Evolutionary conservation across 495 filamentous ascomycete genomes (phyloP).

Genomic region (Hyphodiscus hymeniophilus): DNA sequence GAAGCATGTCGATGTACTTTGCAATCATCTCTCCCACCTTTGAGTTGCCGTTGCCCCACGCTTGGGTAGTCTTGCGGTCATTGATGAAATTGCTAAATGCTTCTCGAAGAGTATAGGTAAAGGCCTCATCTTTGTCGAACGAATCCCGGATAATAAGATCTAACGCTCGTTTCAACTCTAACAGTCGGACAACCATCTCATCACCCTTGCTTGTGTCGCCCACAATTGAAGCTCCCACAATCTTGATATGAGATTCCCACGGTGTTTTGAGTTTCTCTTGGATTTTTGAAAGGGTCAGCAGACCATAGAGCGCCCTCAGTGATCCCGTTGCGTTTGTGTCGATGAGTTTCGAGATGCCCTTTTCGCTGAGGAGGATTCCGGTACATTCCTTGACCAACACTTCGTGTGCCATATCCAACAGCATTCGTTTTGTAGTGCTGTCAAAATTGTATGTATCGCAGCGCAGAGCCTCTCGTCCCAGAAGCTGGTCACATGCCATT

Average conservation of each 20-base stretch:
- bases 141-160: constrained; percentile 64
- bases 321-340: constrained; percentile 54
- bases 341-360: constrained; percentile 60
- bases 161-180: constrained; percentile 73
- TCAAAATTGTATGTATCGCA: constrained; percentile 77
- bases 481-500: constrained; percentile 51
- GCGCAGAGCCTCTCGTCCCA: constrained; percentile 59
- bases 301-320: constrained; percentile 65
- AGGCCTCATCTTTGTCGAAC: constrained; percentile 64
- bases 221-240: constrained; percentile 69
- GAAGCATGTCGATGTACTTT: constrained; percentile 86
- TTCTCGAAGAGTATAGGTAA: constrained; percentile 71
- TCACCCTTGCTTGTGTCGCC: constrained; percentile 67
- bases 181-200: constrained; percentile 79
- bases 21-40: constrained; percentile 98
- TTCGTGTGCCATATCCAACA: constrained; percentile 62
- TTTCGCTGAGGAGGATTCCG: constrained; percentile 48
- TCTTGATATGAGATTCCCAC: constrained; percentile 71
- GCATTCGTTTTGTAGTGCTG: constrained; percentile 65
- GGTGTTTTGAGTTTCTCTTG: constrained; percentile 56
- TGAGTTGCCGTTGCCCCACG: constrained; percentile 72
- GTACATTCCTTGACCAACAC: constrained; percentile 56
- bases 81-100: constrained; percentile 90
- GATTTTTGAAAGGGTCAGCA: constrained; percentile 59
- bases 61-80: constrained; percentile 56